Base-by-base conservation (phyloP, 768 basidiomycete genomes). In the Neoboletus subvelutipes region DNA sequence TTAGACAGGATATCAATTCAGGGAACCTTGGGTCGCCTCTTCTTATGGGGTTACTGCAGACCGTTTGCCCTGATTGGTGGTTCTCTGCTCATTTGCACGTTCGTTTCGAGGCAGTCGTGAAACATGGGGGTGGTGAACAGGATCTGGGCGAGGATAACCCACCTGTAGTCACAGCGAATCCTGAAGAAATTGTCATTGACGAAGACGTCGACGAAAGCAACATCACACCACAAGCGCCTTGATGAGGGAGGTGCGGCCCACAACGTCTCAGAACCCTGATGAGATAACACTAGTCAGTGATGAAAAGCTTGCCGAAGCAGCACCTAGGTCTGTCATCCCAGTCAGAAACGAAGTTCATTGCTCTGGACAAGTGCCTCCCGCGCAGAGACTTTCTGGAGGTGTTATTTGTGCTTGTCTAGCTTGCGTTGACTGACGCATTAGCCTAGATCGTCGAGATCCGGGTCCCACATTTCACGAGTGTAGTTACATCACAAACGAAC, bases 51-150 rank as follows among this genome's bases (percentile, higher is more conserved):
- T 77, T 98, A 1, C 73, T 98, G 24, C 76, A 75, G 33, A 86
- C 78, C 26, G 77, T 97, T 33, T 78, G 83, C 64, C 95, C 95
- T 0, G 65, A 79, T 45, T 88, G 92, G 84, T 98, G 95, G 96
- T 97, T 97, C 70, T 73, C 92, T 5, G 95, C 94, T 0, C 96
- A 98, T 73, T 66, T 98, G 49, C 96, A 98, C 66, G 85, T 87
- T 48, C 86, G 88, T 50, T 98, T 89, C 64, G 87, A 93, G 56
- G 95, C 93, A 3, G 71, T 74, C 0, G 81, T 88, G 9, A 62
- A 69, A 4, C 86, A 90, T 40, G 67, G 61, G 20, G 37, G 5
- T 41, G 34, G 46, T 18, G 48, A 59, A 31, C 59, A 46, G 17
- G 47, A 37, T 50, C 18, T 5, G 0, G 31, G 10, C 3, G 22